These are phyloP conservation scores for Lolium multiflorum DNA, from an alignment of 176 grass and related monocot species.

Conservation along the genomic window DNA sequence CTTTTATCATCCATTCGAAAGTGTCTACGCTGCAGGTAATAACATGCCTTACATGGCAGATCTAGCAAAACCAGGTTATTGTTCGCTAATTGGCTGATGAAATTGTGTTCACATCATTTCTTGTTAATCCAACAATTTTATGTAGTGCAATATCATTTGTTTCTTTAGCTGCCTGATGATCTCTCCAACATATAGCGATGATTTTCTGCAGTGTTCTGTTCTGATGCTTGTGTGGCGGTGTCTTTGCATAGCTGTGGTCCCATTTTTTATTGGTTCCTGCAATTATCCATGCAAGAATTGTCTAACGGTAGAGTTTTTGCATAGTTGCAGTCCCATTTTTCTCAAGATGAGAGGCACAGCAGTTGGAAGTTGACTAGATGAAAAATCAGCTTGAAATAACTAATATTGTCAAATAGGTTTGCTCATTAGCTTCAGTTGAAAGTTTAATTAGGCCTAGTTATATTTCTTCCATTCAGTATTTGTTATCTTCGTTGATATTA, in stretches of 20 bases:
- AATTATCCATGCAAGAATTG: not conserved
- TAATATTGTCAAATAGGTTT: not conserved
- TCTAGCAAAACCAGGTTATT: not conserved
- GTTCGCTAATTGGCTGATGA: not conserved
- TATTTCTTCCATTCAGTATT: not conserved
- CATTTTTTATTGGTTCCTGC: no score
- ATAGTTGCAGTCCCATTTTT: not conserved
- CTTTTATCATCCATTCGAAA: not conserved
- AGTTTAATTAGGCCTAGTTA: not conserved
- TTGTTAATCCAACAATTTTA: not conserved
- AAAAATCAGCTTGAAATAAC: not conserved
- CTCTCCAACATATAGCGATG: not conserved
- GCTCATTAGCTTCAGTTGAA: not conserved
- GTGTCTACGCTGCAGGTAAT: not conserved
- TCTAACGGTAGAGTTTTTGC: not conserved
- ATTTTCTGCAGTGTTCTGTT: not conserved
- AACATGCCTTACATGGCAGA: not conserved
- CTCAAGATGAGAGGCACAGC: not conserved
- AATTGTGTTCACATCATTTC: not conserved
- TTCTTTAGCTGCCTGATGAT: not conserved
- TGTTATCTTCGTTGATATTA: not conserved
- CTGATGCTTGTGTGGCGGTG: not conserved
- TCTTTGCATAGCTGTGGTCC: no score
- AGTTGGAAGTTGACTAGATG: not conserved
- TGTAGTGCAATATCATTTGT: not conserved